phyloP scores from a whole-genome alignment of 768 basidiomycete genomes.

The Pulveroboletus frians region DNA sequence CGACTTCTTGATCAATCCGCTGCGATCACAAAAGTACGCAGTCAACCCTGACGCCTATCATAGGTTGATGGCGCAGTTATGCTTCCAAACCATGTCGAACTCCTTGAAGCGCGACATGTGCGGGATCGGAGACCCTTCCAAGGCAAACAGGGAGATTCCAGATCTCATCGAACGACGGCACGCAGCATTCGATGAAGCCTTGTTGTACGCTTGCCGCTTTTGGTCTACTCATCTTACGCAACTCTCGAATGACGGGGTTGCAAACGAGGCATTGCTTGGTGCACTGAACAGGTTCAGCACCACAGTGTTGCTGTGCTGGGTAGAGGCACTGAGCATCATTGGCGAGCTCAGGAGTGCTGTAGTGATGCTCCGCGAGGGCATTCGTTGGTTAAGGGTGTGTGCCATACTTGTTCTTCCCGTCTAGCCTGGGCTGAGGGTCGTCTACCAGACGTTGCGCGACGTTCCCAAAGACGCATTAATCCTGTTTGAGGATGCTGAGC shows the following conservation, averaged over 20 bases:
- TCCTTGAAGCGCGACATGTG: constrained; percentile 21
- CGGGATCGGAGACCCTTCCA: constrained; percentile 13
- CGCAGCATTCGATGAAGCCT: constrained; percentile 11
- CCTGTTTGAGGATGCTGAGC: constrained; percentile 17
- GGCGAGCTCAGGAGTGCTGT: constrained; percentile 14
- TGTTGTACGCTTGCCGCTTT: constrained; percentile 18
- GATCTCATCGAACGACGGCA: constrained; percentile 16
- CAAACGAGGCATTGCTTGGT: constrained; percentile 7
- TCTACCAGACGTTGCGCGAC: constrained; percentile 3
- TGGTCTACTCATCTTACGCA: constrained; percentile 18
- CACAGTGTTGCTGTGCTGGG: constrained; percentile 13
- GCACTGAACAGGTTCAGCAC: constrained; percentile 11
- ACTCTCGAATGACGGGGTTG: constrained; percentile 4
- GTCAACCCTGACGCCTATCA: constrained; percentile 14
- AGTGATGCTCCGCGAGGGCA: constrained; percentile 11
- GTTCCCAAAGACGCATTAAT: constrained; percentile 3
- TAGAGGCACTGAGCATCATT: constrained; percentile 17
- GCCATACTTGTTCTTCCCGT: neutral
- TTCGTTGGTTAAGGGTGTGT: constrained; percentile 16
- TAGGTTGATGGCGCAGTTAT: constrained; percentile 15
- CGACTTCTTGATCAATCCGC: constrained; percentile 14
- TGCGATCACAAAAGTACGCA: constrained; percentile 14
- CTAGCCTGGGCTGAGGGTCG: neutral
- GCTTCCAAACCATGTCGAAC: constrained; percentile 15
- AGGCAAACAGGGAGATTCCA: constrained; percentile 11